Base-by-base conservation (phyloP, 345 rosid genomes). In the Psidium friedrichsthalianum region DNA sequence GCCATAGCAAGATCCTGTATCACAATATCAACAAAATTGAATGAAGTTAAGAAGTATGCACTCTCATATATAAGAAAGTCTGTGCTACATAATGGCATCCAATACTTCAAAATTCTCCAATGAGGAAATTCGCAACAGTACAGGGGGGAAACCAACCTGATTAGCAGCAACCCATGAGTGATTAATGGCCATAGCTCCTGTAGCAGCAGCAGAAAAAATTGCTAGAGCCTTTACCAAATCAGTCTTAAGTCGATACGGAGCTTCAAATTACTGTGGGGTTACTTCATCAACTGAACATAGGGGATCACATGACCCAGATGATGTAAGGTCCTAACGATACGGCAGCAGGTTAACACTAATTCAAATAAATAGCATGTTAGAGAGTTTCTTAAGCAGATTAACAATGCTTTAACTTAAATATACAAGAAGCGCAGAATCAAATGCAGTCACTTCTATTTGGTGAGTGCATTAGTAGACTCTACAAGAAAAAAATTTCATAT, bases 141-240 rank as follows among this genome's bases (percentile, higher is more conserved):
- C 0, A 8, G 55, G 83, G 18, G 82, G 56, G 20, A 64, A 76
- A 55, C 69, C 24, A 85, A 95, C 98, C 98, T 96, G 98, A 90
- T 97, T 94, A 87, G 94, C 96, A 83, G 98, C 98, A 85, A 97
- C 98, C 98, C 99, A 96, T 2, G 98, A 96, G 29, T 94, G 98
- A 84, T 95, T 96, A 85, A 97, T 94, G 36, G 98, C 99, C 84
- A 87, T 87, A 78, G 99, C 87, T 88, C 98, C 69, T 18, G 98
- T 94, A 27, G 89, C 92, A 87, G 96, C 96, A 40, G 95, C 95
- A 27, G 94, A 97, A 52, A 96, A 85, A 85, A 97, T 82, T 53
- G 96, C 96, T 89, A 96, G 83, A 84, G 98, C 97, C 91, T 96
- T 97, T 82, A 91, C 82, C 54, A 92, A 78, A 91, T 95, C 99